phyloP scores from a whole-genome alignment of 345 rosid genomes.

The Xanthoceras sorbifolium region DNA sequence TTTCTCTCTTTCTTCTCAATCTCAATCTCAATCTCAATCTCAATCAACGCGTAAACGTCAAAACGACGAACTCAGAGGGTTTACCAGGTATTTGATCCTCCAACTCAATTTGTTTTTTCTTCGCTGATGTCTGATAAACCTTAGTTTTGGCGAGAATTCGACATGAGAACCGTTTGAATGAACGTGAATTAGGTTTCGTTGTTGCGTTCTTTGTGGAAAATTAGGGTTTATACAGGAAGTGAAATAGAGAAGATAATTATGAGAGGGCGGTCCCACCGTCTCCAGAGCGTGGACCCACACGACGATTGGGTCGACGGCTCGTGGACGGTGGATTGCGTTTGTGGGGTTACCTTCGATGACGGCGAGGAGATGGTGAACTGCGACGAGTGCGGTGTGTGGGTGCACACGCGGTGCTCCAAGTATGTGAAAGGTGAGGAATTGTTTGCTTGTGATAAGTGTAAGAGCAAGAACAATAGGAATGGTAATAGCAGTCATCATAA shows the following conservation, averaged over 20 bases:
- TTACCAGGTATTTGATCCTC: slow-evolving; percentile 13
- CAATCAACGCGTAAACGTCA: neutral
- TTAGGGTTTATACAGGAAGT: slow-evolving; percentile 14
- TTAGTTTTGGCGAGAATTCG: neutral
- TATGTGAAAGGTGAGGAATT: slow-evolving; percentile 79
- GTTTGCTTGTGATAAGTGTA: slow-evolving; percentile 87
- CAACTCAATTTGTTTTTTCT: neutral
- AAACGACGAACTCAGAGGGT: neutral
- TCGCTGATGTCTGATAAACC: neutral
- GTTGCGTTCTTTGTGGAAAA: neutral
- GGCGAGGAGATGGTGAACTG: slow-evolving; percentile 99
- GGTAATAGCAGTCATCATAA: neutral
- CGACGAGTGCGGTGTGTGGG: slow-evolving; percentile 98
- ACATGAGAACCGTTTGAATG: neutral
- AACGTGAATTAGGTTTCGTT: slow-evolving; percentile 10
- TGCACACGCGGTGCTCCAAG: slow-evolving; percentile 89
- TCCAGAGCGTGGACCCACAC: slow-evolving; percentile 58
- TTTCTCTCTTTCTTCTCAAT: no score
- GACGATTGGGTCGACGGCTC: slow-evolving; percentile 96
- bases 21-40: no score
- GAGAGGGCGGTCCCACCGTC: slow-evolving; percentile 69
- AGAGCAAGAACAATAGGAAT: slow-evolving; percentile 47
- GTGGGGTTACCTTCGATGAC: slow-evolving; percentile 90
- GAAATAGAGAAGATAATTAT: slow-evolving; percentile 21
- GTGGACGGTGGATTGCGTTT: slow-evolving; percentile 95